These are phyloP conservation scores for Aaosphaeria pasadenensis DNA, from an alignment of 2,329 filamentous ascomycete species.

Conservation along the genomic window DNA sequence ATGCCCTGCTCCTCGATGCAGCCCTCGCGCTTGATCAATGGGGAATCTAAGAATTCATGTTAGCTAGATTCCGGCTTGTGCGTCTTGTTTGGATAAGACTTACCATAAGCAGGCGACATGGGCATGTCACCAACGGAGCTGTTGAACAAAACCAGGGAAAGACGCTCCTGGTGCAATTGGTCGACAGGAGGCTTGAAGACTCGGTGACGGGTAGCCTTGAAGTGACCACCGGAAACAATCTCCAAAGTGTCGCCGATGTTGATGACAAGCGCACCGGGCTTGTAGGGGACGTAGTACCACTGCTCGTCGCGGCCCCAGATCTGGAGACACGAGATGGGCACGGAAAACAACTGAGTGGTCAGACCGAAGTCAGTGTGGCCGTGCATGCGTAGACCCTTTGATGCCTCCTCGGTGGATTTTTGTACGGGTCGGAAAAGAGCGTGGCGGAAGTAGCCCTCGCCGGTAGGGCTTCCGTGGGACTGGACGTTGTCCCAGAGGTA, in stretches of 20 bases:
- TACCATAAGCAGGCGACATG: constrained; percentile 17
- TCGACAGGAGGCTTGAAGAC: constrained; percentile 45
- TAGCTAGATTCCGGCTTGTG: background rate
- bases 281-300: constrained; percentile 24
- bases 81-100: background rate
- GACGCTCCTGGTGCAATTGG: constrained; percentile 35
- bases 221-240: constrained; percentile 47
- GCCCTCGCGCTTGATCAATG: constrained; percentile 18
- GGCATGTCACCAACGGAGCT: constrained; percentile 17
- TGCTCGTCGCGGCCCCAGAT: constrained; percentile 21
- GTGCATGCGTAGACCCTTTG: constrained; percentile 29
- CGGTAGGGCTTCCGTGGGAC: constrained; percentile 17
- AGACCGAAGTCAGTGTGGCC: constrained; percentile 27
- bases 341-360: constrained; percentile 20
- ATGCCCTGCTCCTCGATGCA: constrained; percentile 20
- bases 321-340: constrained; percentile 22
- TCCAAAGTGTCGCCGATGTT: constrained; percentile 31
- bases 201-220: constrained; percentile 46
- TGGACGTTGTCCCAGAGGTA: constrained; percentile 22
- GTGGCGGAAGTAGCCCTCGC: constrained; percentile 22
- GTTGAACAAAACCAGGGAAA: constrained; percentile 18
- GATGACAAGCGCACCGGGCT: constrained; percentile 22
- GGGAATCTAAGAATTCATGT: constrained; percentile 10
- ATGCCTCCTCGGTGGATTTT: constrained; percentile 18
- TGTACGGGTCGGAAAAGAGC: constrained; percentile 21